Base-by-base conservation (phyloP, 2,329 filamentous ascomycete genomes). In the Colletotrichum phormii region DNA sequence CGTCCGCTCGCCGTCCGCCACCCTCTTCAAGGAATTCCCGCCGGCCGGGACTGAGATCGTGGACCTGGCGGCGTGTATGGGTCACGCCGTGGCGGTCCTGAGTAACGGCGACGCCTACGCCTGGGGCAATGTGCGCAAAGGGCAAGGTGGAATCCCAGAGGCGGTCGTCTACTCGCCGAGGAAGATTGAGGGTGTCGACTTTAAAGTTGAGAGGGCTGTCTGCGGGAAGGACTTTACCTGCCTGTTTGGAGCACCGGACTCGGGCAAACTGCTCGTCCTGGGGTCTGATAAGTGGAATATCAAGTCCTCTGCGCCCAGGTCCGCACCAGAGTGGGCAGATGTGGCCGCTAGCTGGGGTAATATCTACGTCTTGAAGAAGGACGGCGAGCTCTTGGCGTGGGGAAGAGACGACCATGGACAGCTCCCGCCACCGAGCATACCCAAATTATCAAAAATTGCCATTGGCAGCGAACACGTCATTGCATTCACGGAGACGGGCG, bases 391-490 rank as follows among this genome's bases (percentile, higher is more conserved):
- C 26, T 76, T 88, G 2, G 91, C 91, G 8, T 98, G 95, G 94
- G 97, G 97, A 0, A 89, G 95, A 74, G 89, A 97, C 78, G 94
- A 98, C 78, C 94, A 95, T 75, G 95, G 94, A 11, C 94, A 98
- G 79, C 85, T 97, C 9, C 88, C 92, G 26, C 93, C 94, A 1
- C 79, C 82, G 1, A 84, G 85, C 29, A 80, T 97, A 1, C 91
- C 92, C 0, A 78, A 80, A 1, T 78, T 95, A 4, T 82, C 84
- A 11, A 85, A 86, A 29, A 88, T 98, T n/a, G 93, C 94, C 3
- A 89, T 93, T 58, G 97, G 97, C 0, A 98, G 96, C 79, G 97
- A 98, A 82, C 97, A 99, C 81, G 91, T 90, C n/a, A 82, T 98
- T 74, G 94, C 91, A 9, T 82, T 96, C 31, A 91, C 93, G 0